Evolutionary conservation across 2,329 filamentous ascomycete genomes (phyloP).

Genomic region (Rachicladosporium sp.): DNA sequence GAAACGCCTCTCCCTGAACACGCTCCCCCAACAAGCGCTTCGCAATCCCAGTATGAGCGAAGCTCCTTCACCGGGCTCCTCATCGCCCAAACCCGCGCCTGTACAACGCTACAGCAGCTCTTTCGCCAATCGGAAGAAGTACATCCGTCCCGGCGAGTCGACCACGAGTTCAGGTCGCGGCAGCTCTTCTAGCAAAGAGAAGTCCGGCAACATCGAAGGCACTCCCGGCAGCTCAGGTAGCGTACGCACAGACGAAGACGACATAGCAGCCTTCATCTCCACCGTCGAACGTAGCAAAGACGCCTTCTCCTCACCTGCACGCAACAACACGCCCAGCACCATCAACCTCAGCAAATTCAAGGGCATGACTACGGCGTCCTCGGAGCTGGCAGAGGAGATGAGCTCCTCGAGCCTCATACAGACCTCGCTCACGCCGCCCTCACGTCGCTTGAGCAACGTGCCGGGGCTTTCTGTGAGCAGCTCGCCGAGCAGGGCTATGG

Average conservation of each 20-base stretch:
- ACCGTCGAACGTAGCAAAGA: constrained; percentile 79
- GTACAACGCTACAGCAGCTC: constrained; percentile 87
- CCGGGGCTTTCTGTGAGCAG: constrained; percentile 67
- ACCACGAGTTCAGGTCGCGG: constrained; percentile 68
- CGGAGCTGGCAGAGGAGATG: constrained; percentile 82
- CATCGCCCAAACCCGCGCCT: constrained; percentile 66
- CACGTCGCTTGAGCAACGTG: constrained; percentile 58
- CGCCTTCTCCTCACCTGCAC: constrained; percentile 58
- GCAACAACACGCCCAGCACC: constrained; percentile 37
- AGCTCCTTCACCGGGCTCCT: constrained; percentile 50
- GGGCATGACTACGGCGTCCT: constrained; percentile 78
- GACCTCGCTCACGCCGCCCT: constrained; percentile 64
- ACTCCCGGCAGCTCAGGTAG: constrained; percentile 51
- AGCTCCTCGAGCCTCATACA: constrained; percentile 79
- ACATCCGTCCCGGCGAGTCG: constrained; percentile 60
- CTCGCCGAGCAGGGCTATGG: constrained; percentile 78
- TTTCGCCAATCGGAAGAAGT: constrained; percentile 72
- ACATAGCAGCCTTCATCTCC: constrained; percentile 87
- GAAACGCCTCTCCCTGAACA: constrained; percentile 60
- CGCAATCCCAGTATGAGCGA: constrained; percentile 30
- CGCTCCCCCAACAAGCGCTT: constrained; percentile 62
- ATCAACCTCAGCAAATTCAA: constrained; percentile 55
- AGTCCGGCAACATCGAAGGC: constrained; percentile 30
- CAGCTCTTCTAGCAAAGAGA: constrained; percentile 50
- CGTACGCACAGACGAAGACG: constrained; percentile 75